Base-by-base conservation (phyloP, 169 alveolate genomes). In the Eimeria tenella region DNA sequence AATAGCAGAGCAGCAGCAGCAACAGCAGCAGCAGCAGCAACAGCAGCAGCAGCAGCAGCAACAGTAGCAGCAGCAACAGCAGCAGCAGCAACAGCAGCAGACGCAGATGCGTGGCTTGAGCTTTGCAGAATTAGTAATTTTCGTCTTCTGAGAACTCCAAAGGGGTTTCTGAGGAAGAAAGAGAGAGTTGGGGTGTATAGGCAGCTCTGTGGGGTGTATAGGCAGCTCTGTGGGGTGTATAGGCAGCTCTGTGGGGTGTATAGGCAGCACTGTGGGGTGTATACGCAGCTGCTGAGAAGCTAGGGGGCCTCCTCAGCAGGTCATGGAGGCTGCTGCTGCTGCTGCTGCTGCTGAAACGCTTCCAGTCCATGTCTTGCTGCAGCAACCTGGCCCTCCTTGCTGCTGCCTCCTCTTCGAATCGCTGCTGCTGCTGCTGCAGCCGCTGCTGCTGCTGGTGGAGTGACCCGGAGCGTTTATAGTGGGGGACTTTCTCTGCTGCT, bases 391-490 rank as follows among this genome's bases (percentile, higher is more conserved):
- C 42, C 19, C 68, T 10, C 68, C 68, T 58, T 17, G 68, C 68
- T 58, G 68, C 68, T 58, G 68, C 11, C 68, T 10, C 68, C 68
- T 58, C 68, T 58, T 10, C 68, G 19, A 17, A 10, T 58, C 11
- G 68, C 68, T 58, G 68, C 68, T 58, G 21, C 68, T 17, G 68
- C 68, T 58, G 68, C 21, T 17, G 68, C 68, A 58, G 68, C 19
- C 68, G 68, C 68, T 58, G 68, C 19, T 58, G 68, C 68, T 58
- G 68, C 68, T 58, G 68, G 21, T 58, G 68, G 68, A 58, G 68
- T 10, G 68, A 58, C 0, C 68, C 19, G 68, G 19, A 10, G 19
- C 68, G 68, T 10, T 10, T 17, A 17, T 17, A 17, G 68, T 17
- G 68, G 68, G 21, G 68, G 11, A 10, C 19, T 10, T 17, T 58